Evolutionary conservation across 2,329 filamentous ascomycete genomes (phyloP), one percentile per base, ranked within the genome.

Genomic region (Botrytis paeoniae): DNA sequence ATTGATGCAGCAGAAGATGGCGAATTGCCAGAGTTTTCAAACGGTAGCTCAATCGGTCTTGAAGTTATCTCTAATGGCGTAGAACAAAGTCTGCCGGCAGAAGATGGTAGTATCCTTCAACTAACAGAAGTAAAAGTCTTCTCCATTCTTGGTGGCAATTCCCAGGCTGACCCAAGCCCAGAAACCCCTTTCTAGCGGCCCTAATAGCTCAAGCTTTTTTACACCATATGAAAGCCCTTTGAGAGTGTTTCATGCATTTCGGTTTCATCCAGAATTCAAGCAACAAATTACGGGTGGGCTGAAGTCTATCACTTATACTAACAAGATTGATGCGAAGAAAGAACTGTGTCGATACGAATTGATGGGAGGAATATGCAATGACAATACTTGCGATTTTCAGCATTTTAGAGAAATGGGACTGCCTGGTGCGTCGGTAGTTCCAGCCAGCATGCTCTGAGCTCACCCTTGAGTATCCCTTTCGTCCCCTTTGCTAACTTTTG

Each of bases 231-330:
- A 92, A 80, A 97, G 94, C 80, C 93, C 94, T 45, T 85, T 99
- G 74, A 89, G 89, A 77, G 88, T 89, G 78, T 98, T 98, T 82
- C 93, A 90, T 81, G 92, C 93, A 54, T 99, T 93, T 83, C 93
- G 95, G 78, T 98, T 95, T 81, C 95, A 98, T 80, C 93, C 93
- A 45, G 85, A 88, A 69, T 98, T 91, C 83, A 85, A 86, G 76
- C 82, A 91, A 68, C 85, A 89, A 73, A 90, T 97, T 73, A 81
- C 89, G 72, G 92, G 91, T 75, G 95, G 95, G 61, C 91, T 94
- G 80, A 91, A 92, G 80, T 98, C 96, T 76, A 86, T 97, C 85
- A 98, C 95, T 61, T 98, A 95, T 84, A 98, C 93, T 84, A 93
- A 97, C 83, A 91, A 91, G 78, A 97, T 99, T 82, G 90, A 98